phyloP scores from a whole-genome alignment of 495 filamentous ascomycete genomes.

The Penicillium angulare region DNA sequence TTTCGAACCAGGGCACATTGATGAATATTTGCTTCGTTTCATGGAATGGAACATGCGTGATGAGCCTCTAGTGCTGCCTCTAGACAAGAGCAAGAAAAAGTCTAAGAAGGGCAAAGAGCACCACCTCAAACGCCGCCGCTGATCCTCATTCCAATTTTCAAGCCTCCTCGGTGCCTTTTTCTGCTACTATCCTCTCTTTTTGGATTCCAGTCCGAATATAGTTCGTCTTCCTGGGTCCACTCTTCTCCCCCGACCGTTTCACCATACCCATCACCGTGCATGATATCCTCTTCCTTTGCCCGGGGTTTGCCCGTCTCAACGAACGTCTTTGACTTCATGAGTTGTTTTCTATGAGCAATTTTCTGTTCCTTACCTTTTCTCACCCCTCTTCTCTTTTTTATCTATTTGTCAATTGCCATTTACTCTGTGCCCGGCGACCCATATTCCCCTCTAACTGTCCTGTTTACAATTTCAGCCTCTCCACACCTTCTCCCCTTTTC shows the following conservation, averaged over 20 bases:
- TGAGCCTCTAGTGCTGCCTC: constrained; percentile 74
- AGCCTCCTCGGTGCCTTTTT: neutral
- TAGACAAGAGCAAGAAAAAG: constrained; percentile 78
- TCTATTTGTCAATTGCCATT: neutral
- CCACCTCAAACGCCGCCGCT: constrained; percentile 44
- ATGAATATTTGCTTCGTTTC: constrained; percentile 80
- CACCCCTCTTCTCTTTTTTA: neutral
- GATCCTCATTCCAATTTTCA: neutral
- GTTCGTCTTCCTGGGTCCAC: neutral
- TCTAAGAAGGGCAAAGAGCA: constrained; percentile 72
- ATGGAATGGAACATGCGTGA: constrained; percentile 77
- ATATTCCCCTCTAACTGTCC: neutral
- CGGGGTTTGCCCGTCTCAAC: constrained; percentile 3
- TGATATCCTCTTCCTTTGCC: neutral
- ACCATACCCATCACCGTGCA: constrained; percentile 4
- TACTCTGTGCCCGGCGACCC: neutral
- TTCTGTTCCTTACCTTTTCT: neutral
- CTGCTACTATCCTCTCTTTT: neutral
- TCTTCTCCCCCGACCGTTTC: constrained; percentile 1
- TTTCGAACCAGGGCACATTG: constrained; percentile 54
- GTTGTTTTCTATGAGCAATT: too few relatives aligned
- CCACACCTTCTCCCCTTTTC: neutral
- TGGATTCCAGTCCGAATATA: too few relatives aligned
- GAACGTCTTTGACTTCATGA: neutral
- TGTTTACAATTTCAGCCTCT: neutral